A percentile compares a stretch with the other conserved stretches of the same genome.
These are phyloP conservation scores for Oenanthe javanica DNA, from an alignment of 140 eudicot genomes.

Conservation along the genomic window DNA sequence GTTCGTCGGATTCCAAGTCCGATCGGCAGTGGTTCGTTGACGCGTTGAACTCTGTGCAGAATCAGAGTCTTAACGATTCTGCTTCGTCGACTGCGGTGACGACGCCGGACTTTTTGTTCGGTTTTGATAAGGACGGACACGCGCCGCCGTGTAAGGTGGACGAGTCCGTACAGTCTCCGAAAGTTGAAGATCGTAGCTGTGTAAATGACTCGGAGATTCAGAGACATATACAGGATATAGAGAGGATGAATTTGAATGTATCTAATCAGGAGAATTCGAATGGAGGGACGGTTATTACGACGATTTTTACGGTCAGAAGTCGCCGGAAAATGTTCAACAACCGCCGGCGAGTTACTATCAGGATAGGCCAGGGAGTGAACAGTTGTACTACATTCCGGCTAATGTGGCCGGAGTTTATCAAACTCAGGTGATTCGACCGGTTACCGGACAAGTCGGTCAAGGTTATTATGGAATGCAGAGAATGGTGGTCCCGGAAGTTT, in stretches of 20 bases:
- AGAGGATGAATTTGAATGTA: constrained; percentile 36
- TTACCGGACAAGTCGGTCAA: constrained; percentile 29
- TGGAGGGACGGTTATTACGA: constrained; percentile 31
- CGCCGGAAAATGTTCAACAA: constrained; percentile 20
- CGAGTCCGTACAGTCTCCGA: not conserved
- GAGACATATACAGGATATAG: constrained; percentile 46
- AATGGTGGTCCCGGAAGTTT: constrained; percentile 42
- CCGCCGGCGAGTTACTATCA: constrained; percentile 33
- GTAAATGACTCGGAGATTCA: constrained; percentile 37
- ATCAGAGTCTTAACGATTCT: constrained; percentile 16
- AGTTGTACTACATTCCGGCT: constrained; percentile 41
- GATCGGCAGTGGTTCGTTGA: constrained; percentile 71
- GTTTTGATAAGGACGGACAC: constrained; percentile 32
- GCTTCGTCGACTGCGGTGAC: constrained; percentile 27
- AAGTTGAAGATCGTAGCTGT: constrained; percentile 25
- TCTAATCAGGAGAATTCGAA: constrained; percentile 34
- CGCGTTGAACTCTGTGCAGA: constrained; percentile 58
- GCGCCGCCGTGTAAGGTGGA: not conserved
- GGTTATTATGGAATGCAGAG: constrained; percentile 49
- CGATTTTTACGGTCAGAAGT: constrained; percentile 27
- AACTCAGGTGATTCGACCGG: constrained; percentile 36
- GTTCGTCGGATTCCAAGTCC: constrained; percentile 37
- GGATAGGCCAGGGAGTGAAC: constrained; percentile 41
- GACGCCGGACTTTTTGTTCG: constrained; percentile 51
- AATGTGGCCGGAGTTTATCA: constrained; percentile 36